Percentiles rank a stretch among this genome's conserved stretches.
Conservation (phyloP, 2,329 filamentous ascomycete genomes). For the Blastomyces silverae region DNA sequence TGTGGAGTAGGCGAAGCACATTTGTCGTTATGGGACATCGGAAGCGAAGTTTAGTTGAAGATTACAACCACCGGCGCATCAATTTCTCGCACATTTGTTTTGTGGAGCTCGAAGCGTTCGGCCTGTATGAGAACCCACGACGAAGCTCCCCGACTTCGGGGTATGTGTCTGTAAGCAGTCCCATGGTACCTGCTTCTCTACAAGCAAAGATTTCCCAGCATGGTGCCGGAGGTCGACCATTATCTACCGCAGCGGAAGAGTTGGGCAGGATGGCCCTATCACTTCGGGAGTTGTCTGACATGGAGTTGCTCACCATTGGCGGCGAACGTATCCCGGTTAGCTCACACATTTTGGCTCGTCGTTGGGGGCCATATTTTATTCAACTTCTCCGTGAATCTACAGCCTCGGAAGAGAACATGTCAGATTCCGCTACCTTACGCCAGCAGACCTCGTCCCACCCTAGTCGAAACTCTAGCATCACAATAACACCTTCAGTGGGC, state of each 20-base stretch:
- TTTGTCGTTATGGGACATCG: constrained; percentile 94
- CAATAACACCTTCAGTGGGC: constrained; percentile 61
- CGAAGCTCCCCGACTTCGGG: constrained; percentile 69
- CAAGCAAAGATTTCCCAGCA: constrained; percentile 44
- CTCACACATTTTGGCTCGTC: constrained; percentile 74
- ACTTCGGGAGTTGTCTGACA: constrained; percentile 82
- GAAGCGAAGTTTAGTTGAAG: constrained; percentile 87
- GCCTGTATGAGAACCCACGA: constrained; percentile 91
- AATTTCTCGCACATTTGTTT: constrained; percentile 97
- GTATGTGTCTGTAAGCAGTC: constrained; percentile 74
- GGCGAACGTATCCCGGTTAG: constrained; percentile 92
- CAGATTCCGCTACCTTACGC: constrained; percentile 67
- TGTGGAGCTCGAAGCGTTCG: constrained; percentile 94
- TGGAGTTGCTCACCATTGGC: constrained; percentile 89
- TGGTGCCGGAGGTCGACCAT: constrained; percentile 66
- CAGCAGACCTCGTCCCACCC: constrained; percentile 53
- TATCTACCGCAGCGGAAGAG: constrained; percentile 73
- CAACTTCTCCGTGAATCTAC: constrained; percentile 77
- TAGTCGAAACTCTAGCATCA: constrained; percentile 72
- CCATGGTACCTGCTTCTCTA: constrained; percentile 54
- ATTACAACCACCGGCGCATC: constrained; percentile 95
- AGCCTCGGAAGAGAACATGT: constrained; percentile 60
- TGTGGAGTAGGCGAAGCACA: constrained; percentile 89
- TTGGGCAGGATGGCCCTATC: constrained; percentile 73
- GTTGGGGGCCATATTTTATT: constrained; percentile 96